These are phyloP conservation scores for Wallacemonas rigidus DNA, from an alignment of 208 protist species.

Conservation along the genomic window DNA sequence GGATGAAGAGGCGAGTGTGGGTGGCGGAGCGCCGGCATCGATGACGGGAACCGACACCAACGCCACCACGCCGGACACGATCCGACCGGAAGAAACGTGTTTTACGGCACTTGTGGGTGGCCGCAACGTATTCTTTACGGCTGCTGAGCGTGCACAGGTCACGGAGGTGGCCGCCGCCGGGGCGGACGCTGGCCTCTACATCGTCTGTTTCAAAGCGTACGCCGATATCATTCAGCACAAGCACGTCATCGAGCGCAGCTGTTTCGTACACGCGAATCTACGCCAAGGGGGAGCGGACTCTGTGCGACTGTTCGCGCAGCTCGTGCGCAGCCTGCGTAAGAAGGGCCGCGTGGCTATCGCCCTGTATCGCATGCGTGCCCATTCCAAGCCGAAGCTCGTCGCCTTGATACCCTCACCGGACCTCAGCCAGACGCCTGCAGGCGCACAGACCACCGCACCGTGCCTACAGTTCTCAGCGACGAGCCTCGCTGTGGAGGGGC, in stretches of 20 bases:
- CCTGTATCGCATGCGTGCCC: slow-evolving; percentile 39
- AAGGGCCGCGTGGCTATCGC: slow-evolving; percentile 72
- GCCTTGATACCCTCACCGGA: slow-evolving; percentile 70
- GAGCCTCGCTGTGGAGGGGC: slow-evolving; percentile 43
- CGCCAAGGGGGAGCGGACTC: slow-evolving; percentile 38
- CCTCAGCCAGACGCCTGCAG: slow-evolving; percentile 5
- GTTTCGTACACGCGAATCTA: slow-evolving; percentile 64
- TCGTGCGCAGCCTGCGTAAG: slow-evolving; percentile 54
- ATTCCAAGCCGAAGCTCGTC: slow-evolving; percentile 60
- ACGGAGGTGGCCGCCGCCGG: slow-evolving; percentile 35
- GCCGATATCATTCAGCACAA: slow-evolving; percentile 50
- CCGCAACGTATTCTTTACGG: slow-evolving; percentile 38
- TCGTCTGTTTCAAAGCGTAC: slow-evolving; percentile 76
- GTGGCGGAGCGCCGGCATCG: slow-evolving; percentile 4
- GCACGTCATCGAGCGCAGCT: slow-evolving; percentile 40
- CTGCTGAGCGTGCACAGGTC: slow-evolving; percentile 43
- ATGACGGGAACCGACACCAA: neutral
- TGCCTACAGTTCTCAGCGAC: neutral
- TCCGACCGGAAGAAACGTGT: slow-evolving; percentile 20
- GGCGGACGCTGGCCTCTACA: slow-evolving; percentile 49
- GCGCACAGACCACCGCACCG: neutral
- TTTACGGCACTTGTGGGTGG: slow-evolving; percentile 32
- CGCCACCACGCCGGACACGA: slow-evolving; percentile 2
- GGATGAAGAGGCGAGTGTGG: slow-evolving; percentile 15
- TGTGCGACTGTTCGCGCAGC: slow-evolving; percentile 63